Base-by-base conservation (phyloP, 2,329 filamentous ascomycete genomes). In the Fusarium guadeloupense region DNA sequence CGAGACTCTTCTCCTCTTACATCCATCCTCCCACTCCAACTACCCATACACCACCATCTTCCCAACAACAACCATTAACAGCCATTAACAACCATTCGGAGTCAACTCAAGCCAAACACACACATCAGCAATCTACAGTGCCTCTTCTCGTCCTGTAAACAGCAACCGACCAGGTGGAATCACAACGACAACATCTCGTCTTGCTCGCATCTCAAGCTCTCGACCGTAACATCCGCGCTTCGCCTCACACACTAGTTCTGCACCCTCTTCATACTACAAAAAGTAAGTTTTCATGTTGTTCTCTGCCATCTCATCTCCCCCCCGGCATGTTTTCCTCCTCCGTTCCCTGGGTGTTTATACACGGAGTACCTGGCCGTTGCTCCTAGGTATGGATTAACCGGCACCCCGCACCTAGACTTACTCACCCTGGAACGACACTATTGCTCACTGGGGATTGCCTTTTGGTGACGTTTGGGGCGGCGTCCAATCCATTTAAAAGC, bases 401-500 rank as follows among this genome's bases (percentile, higher is more conserved):
- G n/a, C 64, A 54, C 62, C 62, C 48, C 66, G 65, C 59, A 62
- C 52, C 45, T 47, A 30, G 44, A 58, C 35, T 51, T 35, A 49
- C 50, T 53, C 49, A 28, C 41, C 41, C 28, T 26, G 26, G 41
- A 45, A 21, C 14, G 33, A 38, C 46, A 37, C 19, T 59, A 37
- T 39, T 54, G 31, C 49, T 59, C 54, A 54, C 47, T 53, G 48
- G 39, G 33, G 31, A 43, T 37, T 62, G 48, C 42, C 50, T 53
- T 55, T 54, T 61, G 54, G 67, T 69, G 64, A 69, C 67, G 67
- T 63, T 69, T 44, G 49, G n/a, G 45, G 37, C 50, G 16, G 52
- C 38, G 39, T 66, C 59, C 44, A 51, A 42, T 64, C 42, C 45
- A 28, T 66, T 68, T 68, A 69, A 69, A 69, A 65, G 44, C 54